phyloP scores from a whole-genome alignment of 305 asterid genomes.

The Fraxinus latifolia region DNA sequence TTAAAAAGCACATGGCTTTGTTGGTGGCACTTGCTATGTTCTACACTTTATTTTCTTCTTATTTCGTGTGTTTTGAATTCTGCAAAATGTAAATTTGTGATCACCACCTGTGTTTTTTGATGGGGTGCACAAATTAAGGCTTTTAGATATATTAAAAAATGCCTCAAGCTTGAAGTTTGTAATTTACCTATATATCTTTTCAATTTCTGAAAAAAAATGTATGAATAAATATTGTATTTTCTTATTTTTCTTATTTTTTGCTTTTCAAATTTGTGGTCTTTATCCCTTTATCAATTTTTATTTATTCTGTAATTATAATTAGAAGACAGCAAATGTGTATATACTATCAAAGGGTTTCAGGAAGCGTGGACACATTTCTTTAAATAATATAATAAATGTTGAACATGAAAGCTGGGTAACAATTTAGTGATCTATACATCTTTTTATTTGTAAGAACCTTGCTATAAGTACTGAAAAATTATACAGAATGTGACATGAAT shows the following conservation, averaged over 20 bases:
- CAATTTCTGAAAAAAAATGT: not conserved
- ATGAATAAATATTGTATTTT: not conserved
- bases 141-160: not conserved
- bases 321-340: not conserved
- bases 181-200: not conserved
- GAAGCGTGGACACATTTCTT: not conserved
- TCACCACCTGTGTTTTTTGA: constrained; percentile 16
- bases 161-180: not conserved
- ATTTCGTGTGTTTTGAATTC: not conserved
- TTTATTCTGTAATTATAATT: not conserved
- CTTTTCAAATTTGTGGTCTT: not conserved
- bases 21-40: not conserved
- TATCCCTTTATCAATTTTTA: not conserved
- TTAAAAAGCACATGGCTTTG: not conserved
- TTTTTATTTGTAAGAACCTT: too few relatives aligned
- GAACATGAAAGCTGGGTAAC: not conserved
- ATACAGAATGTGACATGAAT: too few relatives aligned
- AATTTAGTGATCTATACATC: too few relatives aligned
- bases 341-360: not conserved
- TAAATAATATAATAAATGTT: too few relatives aligned
- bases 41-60: not conserved
- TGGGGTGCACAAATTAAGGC: constrained; percentile 15
- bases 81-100: not conserved
- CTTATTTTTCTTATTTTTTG: not conserved
- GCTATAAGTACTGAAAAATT: too few relatives aligned